Evolutionary conservation across 371 early-diverging fungal species (phyloP).

Genomic region (Mucor lusitanicus): DNA sequence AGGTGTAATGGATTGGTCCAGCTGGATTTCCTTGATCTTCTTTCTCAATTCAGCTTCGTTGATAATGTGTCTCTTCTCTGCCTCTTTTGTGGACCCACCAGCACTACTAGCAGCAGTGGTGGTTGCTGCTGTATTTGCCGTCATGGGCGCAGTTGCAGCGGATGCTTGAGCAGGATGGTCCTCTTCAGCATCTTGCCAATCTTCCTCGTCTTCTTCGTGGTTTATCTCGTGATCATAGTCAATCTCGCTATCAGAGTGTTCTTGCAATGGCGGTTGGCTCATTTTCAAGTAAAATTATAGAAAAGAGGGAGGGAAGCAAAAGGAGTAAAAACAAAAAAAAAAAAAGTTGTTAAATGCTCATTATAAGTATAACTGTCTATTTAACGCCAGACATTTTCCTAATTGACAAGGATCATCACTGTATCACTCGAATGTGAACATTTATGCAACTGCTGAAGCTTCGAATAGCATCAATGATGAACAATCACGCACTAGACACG

Average conservation of each 20-base stretch:
- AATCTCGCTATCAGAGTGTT: conserved; percentile 14
- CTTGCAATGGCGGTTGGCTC: conserved; percentile 4
- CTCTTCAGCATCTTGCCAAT: conserved; percentile 39
- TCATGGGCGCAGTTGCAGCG: background rate
- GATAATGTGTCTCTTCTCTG: conserved; percentile 2
- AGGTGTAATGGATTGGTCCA: conserved; percentile 47
- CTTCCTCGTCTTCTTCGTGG: conserved; percentile 23
- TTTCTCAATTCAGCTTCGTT: conserved; percentile 44
- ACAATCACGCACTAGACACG: too few species aligned
- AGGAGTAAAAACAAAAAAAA: background rate
- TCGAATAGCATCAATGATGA: background rate
- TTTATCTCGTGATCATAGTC: conserved; percentile 21
- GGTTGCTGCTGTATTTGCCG: background rate
- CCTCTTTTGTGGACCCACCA: background rate
- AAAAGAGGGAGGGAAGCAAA: conserved; percentile 68
- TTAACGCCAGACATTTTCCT: background rate
- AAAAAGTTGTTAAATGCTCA: too few species aligned
- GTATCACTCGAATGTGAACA: background rate
- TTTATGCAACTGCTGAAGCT: background rate
- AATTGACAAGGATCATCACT: background rate
- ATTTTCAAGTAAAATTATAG: conserved; percentile 1
- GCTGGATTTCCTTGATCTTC: conserved; percentile 68
- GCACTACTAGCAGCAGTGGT: background rate
- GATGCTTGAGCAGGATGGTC: conserved; percentile 9
- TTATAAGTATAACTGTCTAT: too few species aligned